phyloP scores from a whole-genome alignment of 2,329 filamentous ascomycete genomes.

The Neopestalotiopsis rosae region DNA sequence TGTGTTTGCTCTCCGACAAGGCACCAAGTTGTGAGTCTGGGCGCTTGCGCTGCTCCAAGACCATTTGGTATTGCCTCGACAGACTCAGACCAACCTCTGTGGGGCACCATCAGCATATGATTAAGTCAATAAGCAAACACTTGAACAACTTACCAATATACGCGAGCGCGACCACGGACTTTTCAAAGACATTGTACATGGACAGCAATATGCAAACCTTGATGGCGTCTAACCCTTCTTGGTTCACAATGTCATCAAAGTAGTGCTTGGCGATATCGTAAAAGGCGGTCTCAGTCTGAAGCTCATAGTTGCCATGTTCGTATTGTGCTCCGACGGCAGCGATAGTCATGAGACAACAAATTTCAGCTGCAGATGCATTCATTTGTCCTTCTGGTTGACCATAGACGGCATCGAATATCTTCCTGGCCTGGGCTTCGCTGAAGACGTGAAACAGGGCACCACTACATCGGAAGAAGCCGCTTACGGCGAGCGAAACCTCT shows the following conservation, averaged over 20 bases:
- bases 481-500: constrained; percentile 23
- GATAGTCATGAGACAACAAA: constrained; percentile 32
- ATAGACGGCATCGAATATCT: constrained; percentile 26
- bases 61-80: constrained; percentile 20
- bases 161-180: constrained; percentile 33
- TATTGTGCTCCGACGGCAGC: constrained; percentile 36
- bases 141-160: constrained; percentile 31
- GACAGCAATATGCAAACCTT: constrained; percentile 36
- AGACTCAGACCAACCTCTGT: constrained; percentile 32
- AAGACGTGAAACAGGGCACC: constrained; percentile 37
- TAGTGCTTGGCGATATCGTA: constrained; percentile 35
- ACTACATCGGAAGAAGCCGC: constrained; percentile 33
- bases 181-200: constrained; percentile 37
- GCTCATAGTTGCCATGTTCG: constrained; percentile 25
- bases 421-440: constrained; percentile 27
- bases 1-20: constrained; percentile 22
- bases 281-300: constrained; percentile 23
- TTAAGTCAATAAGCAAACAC: too few species aligned
- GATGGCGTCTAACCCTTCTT: constrained; percentile 32
- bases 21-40: neutral
- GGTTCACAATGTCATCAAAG: constrained; percentile 32
- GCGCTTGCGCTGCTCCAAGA: neutral
- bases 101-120: too few species aligned
- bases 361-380: constrained; percentile 18
- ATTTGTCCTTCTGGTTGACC: constrained; percentile 19